These are phyloP conservation scores for Blastobotrys chiropterorum DNA, from an alignment of 805 yeast genomes.

Conservation along the genomic window DNA sequence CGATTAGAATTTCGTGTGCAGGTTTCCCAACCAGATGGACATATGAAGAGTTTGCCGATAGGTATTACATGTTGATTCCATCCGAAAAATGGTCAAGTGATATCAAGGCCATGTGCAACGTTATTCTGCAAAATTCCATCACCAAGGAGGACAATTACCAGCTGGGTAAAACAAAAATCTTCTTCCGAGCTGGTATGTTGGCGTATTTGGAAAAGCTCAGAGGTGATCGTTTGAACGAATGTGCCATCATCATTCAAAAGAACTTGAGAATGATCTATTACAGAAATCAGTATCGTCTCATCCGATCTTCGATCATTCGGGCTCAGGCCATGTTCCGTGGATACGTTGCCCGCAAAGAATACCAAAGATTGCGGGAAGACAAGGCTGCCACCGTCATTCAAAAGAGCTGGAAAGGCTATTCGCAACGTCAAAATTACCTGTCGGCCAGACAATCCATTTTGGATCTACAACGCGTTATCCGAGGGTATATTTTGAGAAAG, in stretches of 20 bases:
- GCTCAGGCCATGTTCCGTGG: slow-evolving; percentile 67
- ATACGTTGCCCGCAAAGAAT: slow-evolving; percentile 47
- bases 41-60: slow-evolving; percentile 83
- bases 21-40: slow-evolving; percentile 98
- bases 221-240: slow-evolving; percentile 64
- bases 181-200: slow-evolving; percentile 94
- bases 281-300: slow-evolving; percentile 54
- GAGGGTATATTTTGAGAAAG: slow-evolving; percentile 47
- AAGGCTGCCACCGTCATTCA: slow-evolving; percentile 69
- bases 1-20: slow-evolving; percentile 93
- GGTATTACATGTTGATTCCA: slow-evolving; percentile 77
- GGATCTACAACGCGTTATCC: slow-evolving; percentile 50
- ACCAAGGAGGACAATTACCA: slow-evolving; percentile 62
- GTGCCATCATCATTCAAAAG: slow-evolving; percentile 85
- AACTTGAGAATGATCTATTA: slow-evolving; percentile 59
- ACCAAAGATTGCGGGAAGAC: slow-evolving; percentile 43
- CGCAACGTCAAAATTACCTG: slow-evolving; percentile 46
- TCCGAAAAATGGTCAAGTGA: slow-evolving; percentile 63
- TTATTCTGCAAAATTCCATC: slow-evolving; percentile 59
- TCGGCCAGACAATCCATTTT: slow-evolving; percentile 48
- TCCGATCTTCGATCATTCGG: slow-evolving; percentile 45
- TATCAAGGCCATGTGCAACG: slow-evolving; percentile 58
- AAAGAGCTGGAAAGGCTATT: slow-evolving; percentile 42
- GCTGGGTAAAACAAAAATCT: slow-evolving; percentile 87
- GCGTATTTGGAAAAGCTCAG: slow-evolving; percentile 85